Evolutionary conservation across 1,284 basidiomycete species (phyloP).

Genomic region (Tilletia horrida): DNA sequence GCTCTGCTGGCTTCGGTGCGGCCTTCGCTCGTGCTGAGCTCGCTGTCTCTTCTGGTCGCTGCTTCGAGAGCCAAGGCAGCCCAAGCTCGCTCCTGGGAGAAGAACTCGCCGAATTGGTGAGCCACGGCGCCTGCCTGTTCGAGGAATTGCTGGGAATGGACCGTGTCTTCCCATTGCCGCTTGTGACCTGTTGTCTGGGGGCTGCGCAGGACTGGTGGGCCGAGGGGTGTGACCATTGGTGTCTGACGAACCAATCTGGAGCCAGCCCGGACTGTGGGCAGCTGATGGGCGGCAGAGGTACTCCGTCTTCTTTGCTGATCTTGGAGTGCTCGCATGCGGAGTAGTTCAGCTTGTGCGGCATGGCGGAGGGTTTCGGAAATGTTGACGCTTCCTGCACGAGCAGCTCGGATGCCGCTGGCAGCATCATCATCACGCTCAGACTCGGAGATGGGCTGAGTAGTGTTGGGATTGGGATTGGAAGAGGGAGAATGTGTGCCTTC

Average conservation of each 20-base stretch:
- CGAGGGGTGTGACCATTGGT: not conserved
- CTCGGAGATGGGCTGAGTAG: no score
- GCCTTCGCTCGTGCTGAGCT: not conserved
- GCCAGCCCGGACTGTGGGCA: not conserved
- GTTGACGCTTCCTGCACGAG: not conserved
- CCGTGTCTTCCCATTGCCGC: slow-evolving; percentile 9
- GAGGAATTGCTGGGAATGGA: not conserved
- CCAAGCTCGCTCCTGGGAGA: slow-evolving; percentile 11
- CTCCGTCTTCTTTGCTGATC: slow-evolving; percentile 3
- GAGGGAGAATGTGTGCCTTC: no score
- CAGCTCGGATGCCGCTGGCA: no score
- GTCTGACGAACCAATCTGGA: not conserved
- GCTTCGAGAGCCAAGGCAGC: slow-evolving; percentile 8
- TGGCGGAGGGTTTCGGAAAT: not conserved
- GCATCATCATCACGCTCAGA: no score
- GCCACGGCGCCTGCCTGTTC: slow-evolving; percentile 13
- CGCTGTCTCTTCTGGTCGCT: not conserved
- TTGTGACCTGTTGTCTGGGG: not conserved
- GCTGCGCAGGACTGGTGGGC: not conserved
- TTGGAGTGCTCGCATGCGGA: slow-evolving; percentile 1
- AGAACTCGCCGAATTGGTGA: slow-evolving; percentile 6
- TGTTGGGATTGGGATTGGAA: no score
- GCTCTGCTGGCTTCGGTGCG: not conserved
- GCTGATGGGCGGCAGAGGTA: slow-evolving; percentile 1
- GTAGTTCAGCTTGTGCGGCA: not conserved